Percentiles rank a stretch among this genome's conserved stretches.
Conservation (phyloP, 2,329 filamentous ascomycete genomes). For the Claviceps capensis region DNA sequence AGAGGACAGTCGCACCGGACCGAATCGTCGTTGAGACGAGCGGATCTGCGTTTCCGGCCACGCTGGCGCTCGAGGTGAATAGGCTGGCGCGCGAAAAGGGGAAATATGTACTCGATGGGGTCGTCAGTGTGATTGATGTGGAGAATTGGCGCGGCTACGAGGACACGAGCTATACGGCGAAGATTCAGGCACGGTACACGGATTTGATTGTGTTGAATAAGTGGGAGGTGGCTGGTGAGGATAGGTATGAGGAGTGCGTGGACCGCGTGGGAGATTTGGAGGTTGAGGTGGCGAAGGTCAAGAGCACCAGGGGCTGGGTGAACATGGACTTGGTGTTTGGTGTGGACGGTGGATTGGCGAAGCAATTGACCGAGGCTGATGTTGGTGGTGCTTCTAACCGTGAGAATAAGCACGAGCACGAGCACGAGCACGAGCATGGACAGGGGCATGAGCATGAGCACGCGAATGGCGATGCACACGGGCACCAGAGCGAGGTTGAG, state of each 20-base stretch:
- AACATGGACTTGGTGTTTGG: constrained; percentile 72
- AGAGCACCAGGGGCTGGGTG: constrained; percentile 70
- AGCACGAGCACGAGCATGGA: not conserved
- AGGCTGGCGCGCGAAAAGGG: constrained; percentile 56
- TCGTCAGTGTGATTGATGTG: constrained; percentile 81
- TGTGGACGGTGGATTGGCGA: constrained; percentile 67
- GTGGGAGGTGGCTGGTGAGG: constrained; percentile 67
- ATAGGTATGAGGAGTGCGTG: constrained; percentile 60
- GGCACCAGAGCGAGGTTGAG: constrained; percentile 71
- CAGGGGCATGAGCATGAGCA: constrained; percentile 15
- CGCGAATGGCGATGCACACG: not conserved
- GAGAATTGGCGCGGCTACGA: constrained; percentile 94
- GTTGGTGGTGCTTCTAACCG: constrained; percentile 10
- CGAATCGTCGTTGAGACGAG: constrained; percentile 90
- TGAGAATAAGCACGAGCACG: not conserved
- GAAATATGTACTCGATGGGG: constrained; percentile 67
- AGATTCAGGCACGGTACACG: constrained; percentile 78
- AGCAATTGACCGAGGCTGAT: constrained; percentile 31
- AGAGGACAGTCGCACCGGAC: constrained; percentile 46
- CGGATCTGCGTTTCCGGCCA: constrained; percentile 78
- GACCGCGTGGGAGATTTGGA: constrained; percentile 73
- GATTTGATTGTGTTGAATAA: constrained; percentile 89
- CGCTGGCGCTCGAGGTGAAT: constrained; percentile 82
- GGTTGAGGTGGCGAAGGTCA: constrained; percentile 68
- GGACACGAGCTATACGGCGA: constrained; percentile 78